A percentile compares a stretch with the other conserved stretches of the same genome.
These are phyloP conservation scores for Athelia psychrophila DNA, from an alignment of 1,284 basidiomycete species.

Conservation along the genomic window DNA sequence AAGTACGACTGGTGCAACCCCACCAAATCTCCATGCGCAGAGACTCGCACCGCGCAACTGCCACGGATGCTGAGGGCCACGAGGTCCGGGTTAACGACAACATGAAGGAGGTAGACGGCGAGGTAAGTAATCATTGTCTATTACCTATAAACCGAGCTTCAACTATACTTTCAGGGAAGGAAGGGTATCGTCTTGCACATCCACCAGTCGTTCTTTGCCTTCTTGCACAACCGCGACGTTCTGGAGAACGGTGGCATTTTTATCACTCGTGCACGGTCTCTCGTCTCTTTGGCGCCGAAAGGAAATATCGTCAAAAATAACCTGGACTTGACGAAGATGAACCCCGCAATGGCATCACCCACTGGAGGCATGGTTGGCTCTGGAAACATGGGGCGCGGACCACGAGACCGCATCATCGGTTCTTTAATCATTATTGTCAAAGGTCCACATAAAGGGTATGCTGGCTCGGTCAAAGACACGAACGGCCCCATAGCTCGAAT, in stretches of 20 bases:
- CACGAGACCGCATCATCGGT: constrained; percentile 83
- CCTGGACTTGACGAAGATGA: constrained; percentile 93
- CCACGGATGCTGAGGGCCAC: constrained; percentile 87
- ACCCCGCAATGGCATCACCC: constrained; percentile 73
- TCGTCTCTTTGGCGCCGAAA: constrained; percentile 86
- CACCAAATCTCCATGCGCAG: constrained; percentile 93
- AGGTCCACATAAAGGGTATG: constrained; percentile 89
- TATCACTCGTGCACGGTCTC: constrained; percentile 78
- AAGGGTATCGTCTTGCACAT: constrained; percentile 94
- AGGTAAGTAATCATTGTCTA: constrained; percentile 50
- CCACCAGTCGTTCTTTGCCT: constrained; percentile 93
- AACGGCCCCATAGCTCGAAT: constrained; percentile 88
- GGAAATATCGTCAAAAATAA: constrained; percentile 62
- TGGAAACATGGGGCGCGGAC: constrained; percentile 67
- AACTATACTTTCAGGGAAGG: constrained; percentile 51
- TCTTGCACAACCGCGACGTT: constrained; percentile 91
- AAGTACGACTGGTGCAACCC: constrained; percentile 86
- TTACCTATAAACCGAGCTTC: background rate
- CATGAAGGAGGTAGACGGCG: constrained; percentile 91
- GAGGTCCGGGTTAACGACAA: constrained; percentile 85
- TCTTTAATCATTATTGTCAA: constrained; percentile 80
- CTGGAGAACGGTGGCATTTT: constrained; percentile 93
- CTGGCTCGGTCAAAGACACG: constrained; percentile 94
- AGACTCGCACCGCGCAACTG: constrained; percentile 83
- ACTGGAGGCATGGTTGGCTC: constrained; percentile 82